These are phyloP conservation scores for Ustilago trichophora DNA, from an alignment of 1,284 basidiomycete species.

Conservation along the genomic window DNA sequence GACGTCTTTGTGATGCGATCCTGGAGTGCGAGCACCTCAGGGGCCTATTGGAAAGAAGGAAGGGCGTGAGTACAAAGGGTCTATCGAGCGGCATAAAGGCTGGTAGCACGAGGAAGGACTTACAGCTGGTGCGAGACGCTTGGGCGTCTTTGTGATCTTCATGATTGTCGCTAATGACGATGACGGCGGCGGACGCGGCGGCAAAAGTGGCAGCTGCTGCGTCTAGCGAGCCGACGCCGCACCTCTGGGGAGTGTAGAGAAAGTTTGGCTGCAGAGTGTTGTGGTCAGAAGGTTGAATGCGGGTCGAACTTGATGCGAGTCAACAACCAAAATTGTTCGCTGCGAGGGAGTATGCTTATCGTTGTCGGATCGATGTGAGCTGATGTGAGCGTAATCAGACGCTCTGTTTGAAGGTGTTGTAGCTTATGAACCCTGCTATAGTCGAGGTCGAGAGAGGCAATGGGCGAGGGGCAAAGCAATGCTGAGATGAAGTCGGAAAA, in stretches of 20 bases:
- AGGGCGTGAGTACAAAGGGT: not conserved
- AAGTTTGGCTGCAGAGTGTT: not conserved
- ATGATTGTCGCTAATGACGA: conserved; percentile 18
- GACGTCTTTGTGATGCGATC: conserved; percentile 49
- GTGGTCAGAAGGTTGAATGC: not conserved
- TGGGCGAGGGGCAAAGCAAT: too few relatives aligned
- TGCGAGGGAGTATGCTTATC: not conserved
- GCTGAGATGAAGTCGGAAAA: too few relatives aligned
- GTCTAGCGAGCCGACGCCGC: conserved; percentile 15
- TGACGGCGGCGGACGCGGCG: conserved; percentile 1
- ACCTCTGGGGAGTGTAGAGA: not conserved
- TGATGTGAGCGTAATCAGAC: not conserved
- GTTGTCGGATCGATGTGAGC: not conserved
- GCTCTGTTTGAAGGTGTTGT: too few relatives aligned
- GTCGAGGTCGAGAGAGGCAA: too few relatives aligned
- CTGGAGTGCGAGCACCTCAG: conserved; percentile 54
- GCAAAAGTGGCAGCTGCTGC: conserved; percentile 2
- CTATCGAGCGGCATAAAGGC: too few relatives aligned
- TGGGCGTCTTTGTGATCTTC: conserved; percentile 66
- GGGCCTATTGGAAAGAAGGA: conserved; percentile 18
- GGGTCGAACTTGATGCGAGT: not conserved
- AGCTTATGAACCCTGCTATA: too few relatives aligned
- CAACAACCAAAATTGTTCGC: too few relatives aligned
- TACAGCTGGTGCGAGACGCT: conserved; percentile 61
- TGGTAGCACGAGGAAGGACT: too few relatives aligned